phyloP scores from a whole-genome alignment of 257 asterid species.

The Solanum lycopersicoides region DNA sequence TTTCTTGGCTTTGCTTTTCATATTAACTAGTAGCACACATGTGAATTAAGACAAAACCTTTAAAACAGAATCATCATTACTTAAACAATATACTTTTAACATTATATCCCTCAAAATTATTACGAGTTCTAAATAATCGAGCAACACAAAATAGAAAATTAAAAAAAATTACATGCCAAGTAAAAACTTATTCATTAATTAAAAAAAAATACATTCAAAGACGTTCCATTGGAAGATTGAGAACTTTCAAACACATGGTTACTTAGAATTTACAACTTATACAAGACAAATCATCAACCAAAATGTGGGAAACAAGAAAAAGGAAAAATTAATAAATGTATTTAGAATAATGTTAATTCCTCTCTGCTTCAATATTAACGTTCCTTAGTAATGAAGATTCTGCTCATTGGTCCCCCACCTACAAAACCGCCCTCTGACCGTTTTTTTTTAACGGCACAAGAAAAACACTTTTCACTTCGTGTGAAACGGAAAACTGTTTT shows the following conservation, averaged over 20 bases:
- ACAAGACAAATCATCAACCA: not conserved
- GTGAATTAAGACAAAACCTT: too few species aligned
- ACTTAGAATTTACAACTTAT: not conserved
- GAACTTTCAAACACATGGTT: not conserved
- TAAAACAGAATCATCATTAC: too few species aligned
- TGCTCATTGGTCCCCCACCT: not conserved
- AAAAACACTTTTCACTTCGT: not conserved
- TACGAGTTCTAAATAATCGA: too few species aligned
- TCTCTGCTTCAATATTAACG: not conserved
- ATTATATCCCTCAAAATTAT: not conserved
- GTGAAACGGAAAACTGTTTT: not conserved
- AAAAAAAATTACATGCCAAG: not conserved
- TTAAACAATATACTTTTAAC: too few species aligned
- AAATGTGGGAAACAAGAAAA: not conserved
- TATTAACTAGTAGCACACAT: not conserved
- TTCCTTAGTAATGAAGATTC: not conserved
- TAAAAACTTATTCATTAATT: not conserved
- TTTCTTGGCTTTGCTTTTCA: too few species aligned
- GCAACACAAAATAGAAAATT: not conserved
- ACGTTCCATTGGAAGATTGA: not conserved
- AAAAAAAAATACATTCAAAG: not conserved
- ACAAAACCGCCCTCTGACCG: not conserved
- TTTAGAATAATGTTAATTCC: not conserved
- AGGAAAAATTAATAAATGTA: not conserved
- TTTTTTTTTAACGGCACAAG: not conserved